Evolutionary conservation across 2,329 filamentous ascomycete genomes (phyloP).

Genomic region (Pseudopithomyces chartarum): DNA sequence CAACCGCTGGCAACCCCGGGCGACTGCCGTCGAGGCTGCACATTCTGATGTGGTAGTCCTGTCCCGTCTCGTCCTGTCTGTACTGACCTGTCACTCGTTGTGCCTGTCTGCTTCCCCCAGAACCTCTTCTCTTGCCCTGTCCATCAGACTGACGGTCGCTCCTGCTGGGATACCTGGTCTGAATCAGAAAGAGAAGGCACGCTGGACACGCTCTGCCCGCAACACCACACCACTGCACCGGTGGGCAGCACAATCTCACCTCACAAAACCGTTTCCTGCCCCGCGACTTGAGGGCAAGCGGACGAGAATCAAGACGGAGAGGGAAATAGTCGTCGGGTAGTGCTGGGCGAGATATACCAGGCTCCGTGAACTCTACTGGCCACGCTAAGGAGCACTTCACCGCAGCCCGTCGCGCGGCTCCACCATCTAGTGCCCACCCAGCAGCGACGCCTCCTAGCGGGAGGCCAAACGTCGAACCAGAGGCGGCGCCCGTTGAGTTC

Average conservation of each 20-base stretch:
- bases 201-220: not conserved
- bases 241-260: too few relatives aligned
- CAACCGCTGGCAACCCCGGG: not conserved
- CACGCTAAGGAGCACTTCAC: constrained; percentile 3
- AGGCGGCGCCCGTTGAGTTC: constrained; percentile 35
- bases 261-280: not conserved
- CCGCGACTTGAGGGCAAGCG: not conserved
- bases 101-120: not conserved
- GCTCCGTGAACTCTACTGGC: constrained; percentile 6
- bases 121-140: not conserved
- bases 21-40: not conserved
- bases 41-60: too few relatives aligned
- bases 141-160: not conserved
- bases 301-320: not conserved
- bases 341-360: constrained; percentile 3
- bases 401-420: constrained; percentile 7
- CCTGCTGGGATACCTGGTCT: not conserved
- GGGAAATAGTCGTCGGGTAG: not conserved
- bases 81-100: not conserved
- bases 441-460: constrained; percentile 31
- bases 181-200: not conserved
- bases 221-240: not conserved
- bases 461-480: constrained; percentile 31
- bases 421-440: constrained; percentile 28
- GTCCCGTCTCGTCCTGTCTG: too few relatives aligned